phyloP scores from a whole-genome alignment of 768 basidiomycete species.

The Naganishia randhawae region DNA sequence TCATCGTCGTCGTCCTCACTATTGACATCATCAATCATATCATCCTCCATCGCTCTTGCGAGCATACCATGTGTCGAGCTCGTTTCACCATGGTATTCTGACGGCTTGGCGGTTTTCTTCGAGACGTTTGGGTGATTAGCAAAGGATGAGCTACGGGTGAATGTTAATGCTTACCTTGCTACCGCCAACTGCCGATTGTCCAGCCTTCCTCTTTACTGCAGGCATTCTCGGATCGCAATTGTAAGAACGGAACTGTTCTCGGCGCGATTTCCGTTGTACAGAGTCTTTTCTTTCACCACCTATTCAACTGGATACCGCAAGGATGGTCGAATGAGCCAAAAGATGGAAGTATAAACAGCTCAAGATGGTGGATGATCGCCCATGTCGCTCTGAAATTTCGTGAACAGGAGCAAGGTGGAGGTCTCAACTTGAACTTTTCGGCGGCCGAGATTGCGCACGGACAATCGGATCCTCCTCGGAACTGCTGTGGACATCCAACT shows the following conservation, averaged over 20 bases:
- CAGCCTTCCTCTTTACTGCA: conserved; percentile 24
- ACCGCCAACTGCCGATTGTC: background rate
- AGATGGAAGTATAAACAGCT: too few species aligned
- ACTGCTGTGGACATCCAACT: too few species aligned
- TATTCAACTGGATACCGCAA: background rate
- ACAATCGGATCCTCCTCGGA: too few species aligned
- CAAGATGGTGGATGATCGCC: too few species aligned
- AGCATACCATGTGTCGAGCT: conserved; percentile 30
- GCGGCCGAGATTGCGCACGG: too few species aligned
- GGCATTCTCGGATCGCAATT: conserved; percentile 13
- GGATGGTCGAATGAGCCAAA: background rate
- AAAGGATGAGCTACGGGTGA: background rate
- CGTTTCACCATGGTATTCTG: conserved; percentile 17
- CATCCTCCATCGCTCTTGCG: conserved; percentile 26
- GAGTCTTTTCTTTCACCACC: background rate
- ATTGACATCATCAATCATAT: conserved; percentile 33
- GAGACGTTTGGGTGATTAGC: too few species aligned
- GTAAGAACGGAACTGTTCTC: background rate
- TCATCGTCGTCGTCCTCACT: conserved; percentile 32
- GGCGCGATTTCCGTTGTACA: background rate
- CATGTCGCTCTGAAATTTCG: too few species aligned
- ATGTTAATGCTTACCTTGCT: background rate
- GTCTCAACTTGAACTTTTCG: too few species aligned
- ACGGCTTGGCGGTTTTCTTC: conserved; percentile 10
- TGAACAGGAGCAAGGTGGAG: too few species aligned